Conservation (phyloP, 768 basidiomycete species). For the Mycena vulgaris region DNA sequence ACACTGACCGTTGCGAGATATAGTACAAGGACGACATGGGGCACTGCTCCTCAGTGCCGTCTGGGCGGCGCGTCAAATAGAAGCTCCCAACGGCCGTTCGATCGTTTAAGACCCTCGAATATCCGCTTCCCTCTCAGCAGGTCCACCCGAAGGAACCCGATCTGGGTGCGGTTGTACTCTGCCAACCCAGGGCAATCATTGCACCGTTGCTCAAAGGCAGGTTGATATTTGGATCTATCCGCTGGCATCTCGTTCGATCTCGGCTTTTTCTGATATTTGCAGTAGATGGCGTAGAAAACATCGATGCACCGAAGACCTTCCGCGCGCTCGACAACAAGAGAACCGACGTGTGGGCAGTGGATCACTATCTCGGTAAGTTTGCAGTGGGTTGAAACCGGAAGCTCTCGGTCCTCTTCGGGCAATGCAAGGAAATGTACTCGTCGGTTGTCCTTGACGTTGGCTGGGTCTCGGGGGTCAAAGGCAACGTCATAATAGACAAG, state of each 20-base stretch:
- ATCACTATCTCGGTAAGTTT: constrained; percentile 66
- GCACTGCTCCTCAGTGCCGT: background rate
- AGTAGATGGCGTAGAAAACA: constrained; percentile 71
- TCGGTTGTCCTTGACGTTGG: constrained; percentile 35
- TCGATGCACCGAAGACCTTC: constrained; percentile 69
- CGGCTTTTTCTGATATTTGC: constrained; percentile 59
- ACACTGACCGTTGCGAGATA: constrained; percentile 28
- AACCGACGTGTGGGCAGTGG: constrained; percentile 54
- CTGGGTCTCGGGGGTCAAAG: constrained; percentile 33
- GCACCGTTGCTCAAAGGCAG: constrained; percentile 64
- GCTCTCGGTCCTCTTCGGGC: constrained; percentile 56
- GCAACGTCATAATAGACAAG: constrained; percentile 37
- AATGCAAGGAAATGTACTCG: constrained; percentile 41
- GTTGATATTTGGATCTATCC: constrained; percentile 50
- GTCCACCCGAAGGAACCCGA: constrained; percentile 72
- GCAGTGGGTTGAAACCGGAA: constrained; percentile 60
- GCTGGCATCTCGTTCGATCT: constrained; percentile 41
- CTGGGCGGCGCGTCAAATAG: constrained; percentile 19
- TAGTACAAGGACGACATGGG: constrained; percentile 19
- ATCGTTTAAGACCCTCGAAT: constrained; percentile 66
- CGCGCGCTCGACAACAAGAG: constrained; percentile 59
- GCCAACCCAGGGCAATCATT: constrained; percentile 57
- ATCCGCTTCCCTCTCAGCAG: constrained; percentile 65
- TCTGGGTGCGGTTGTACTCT: constrained; percentile 54
- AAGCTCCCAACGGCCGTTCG: constrained; percentile 42